These are phyloP conservation scores for Aspergillus sp. DNA, from an alignment of 2,329 filamentous ascomycete species.

Conservation along the genomic window DNA sequence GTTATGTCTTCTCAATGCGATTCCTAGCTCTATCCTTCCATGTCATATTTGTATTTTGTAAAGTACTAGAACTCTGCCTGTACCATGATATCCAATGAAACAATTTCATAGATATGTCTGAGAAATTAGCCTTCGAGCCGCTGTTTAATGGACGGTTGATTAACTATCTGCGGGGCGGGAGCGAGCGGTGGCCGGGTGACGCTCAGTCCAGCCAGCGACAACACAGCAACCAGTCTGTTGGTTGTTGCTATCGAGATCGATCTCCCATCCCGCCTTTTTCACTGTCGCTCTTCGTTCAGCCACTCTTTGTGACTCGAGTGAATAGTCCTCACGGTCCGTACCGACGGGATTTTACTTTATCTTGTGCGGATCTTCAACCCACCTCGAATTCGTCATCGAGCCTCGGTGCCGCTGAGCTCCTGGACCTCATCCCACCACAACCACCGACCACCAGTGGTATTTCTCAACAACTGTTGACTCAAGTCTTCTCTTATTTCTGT, in stretches of 20 bases:
- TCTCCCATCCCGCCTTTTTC: slow-evolving; percentile 3
- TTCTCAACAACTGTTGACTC: not conserved
- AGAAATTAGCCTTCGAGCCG: not conserved
- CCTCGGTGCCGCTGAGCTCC: slow-evolving; percentile 2
- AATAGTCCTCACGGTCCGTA: not conserved
- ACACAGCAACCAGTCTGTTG: slow-evolving; percentile 24
- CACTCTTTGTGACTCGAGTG: not conserved
- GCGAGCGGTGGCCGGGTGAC: slow-evolving; percentile 26
- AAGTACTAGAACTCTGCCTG: slow-evolving; percentile 13
- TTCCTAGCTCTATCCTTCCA: slow-evolving; percentile 2
- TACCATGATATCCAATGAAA: slow-evolving; percentile 24
- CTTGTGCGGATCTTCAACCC: not conserved
- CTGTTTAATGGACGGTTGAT: not conserved
- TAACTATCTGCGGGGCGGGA: slow-evolving; percentile 18
- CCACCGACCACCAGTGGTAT: not conserved
- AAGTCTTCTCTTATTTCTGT: not conserved
- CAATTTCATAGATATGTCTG: not conserved
- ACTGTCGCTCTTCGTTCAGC: not conserved
- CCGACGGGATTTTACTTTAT: not conserved
- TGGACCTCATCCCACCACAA: not conserved
- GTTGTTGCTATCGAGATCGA: slow-evolving; percentile 7
- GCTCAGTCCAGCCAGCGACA: slow-evolving; percentile 18
- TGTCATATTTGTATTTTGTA: slow-evolving; percentile 4
- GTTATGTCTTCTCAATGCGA: slow-evolving; percentile 9
- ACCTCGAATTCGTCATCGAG: not conserved